phyloP scores from a whole-genome alignment of 768 basidiomycete genomes.

The Leccinum subgranulosum region DNA sequence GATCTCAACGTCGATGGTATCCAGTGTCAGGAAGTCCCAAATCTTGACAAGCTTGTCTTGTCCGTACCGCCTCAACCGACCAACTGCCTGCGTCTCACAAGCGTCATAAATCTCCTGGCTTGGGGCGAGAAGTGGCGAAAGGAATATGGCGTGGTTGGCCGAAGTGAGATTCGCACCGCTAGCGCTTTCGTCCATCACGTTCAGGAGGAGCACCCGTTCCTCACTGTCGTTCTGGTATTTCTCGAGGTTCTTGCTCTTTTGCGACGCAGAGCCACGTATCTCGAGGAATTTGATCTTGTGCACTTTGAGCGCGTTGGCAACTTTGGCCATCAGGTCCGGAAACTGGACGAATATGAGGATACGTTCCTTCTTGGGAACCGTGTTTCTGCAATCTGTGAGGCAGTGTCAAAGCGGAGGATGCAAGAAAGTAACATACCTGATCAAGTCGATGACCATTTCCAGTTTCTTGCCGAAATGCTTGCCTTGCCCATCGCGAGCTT shows the following conservation, averaged over 20 bases:
- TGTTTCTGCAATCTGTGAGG: conserved; percentile 41
- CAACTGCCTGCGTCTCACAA: conserved; percentile 79
- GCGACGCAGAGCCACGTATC: conserved; percentile 73
- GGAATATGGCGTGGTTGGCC: conserved; percentile 93
- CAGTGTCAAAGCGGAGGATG: neutral
- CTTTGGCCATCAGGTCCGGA: conserved; percentile 88
- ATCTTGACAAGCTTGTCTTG: conserved; percentile 79
- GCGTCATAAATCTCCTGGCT: conserved; percentile 84
- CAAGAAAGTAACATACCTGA: conserved; percentile 52
- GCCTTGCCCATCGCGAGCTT: conserved; percentile 64
- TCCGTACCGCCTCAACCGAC: conserved; percentile 80
- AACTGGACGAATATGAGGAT: conserved; percentile 96
- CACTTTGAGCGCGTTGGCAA: conserved; percentile 73
- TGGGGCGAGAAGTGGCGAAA: conserved; percentile 83
- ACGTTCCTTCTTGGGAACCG: conserved; percentile 71
- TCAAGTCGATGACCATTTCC: conserved; percentile 70
- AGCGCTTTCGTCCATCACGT: conserved; percentile 95
- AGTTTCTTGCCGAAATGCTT: conserved; percentile 83
- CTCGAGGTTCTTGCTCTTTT: conserved; percentile 79
- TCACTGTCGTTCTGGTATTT: conserved; percentile 80
- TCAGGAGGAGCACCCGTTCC: conserved; percentile 80
- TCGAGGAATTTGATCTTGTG: conserved; percentile 75
- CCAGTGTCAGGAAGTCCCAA: conserved; percentile 78
- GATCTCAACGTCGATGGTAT: conserved; percentile 88
- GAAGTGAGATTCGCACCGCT: conserved; percentile 89